Evolutionary conservation across 2,329 filamentous ascomycete genomes (phyloP).

Genomic region (Fusarium redolens): DNA sequence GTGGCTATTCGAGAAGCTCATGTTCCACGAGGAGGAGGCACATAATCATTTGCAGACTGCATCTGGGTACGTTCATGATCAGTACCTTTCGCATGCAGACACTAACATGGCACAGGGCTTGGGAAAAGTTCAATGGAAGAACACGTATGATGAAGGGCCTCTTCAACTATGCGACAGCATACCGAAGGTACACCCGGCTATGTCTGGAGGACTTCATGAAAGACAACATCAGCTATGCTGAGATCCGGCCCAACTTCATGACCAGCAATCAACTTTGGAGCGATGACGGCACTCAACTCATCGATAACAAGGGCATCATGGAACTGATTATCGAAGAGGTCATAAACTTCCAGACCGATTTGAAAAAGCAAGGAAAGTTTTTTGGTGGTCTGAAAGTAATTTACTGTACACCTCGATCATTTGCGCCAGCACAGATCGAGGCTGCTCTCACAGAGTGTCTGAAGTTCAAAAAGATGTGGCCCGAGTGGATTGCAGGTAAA

Average conservation of each 20-base stretch:
- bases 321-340: conserved; percentile 67
- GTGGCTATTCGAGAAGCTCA: conserved; percentile 72
- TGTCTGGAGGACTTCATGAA: conserved; percentile 71
- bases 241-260: conserved; percentile 77
- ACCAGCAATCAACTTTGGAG: conserved; percentile 69
- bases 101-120: conserved; percentile 56
- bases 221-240: conserved; percentile 77
- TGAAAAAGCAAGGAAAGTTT: conserved; percentile 46
- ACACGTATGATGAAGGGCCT: conserved; percentile 80
- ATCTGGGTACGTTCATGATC: conserved; percentile 59
- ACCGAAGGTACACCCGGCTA: conserved; percentile 67
- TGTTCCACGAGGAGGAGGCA: conserved; percentile 70
- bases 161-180: conserved; percentile 74
- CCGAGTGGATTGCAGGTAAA: conserved; percentile 72
- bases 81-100: neutral
- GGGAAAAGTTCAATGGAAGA: conserved; percentile 73
- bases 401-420: conserved; percentile 75
- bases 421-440: conserved; percentile 59
- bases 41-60: conserved; percentile 63
- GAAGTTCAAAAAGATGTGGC: conserved; percentile 66
- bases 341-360: conserved; percentile 56
- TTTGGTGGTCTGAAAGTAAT: conserved; percentile 77
- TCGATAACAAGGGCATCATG: conserved; percentile 71
- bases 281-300: conserved; percentile 63
- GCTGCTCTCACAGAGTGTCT: conserved; percentile 70